Percentiles rank a stretch among this genome's conserved stretches.
These are phyloP conservation scores for Emiliania huxleyi DNA, from an alignment of 78 protist species.

Conservation along the genomic window DNA sequence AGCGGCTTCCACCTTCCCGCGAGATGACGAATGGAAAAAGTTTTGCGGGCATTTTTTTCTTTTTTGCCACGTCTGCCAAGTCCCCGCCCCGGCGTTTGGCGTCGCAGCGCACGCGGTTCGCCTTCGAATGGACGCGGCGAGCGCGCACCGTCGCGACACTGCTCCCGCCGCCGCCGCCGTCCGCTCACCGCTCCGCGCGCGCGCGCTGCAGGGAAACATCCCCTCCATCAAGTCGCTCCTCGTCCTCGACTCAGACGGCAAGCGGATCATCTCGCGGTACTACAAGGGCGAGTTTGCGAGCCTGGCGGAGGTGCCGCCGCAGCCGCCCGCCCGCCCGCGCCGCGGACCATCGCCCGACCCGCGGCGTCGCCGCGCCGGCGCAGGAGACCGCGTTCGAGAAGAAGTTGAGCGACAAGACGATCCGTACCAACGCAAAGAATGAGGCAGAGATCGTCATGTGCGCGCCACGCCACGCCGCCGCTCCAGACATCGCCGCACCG, in stretches of 20 bases:
- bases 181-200: no score
- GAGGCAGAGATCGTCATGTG: background rate
- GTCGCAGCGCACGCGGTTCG: no score
- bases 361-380: background rate
- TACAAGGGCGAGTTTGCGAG: background rate
- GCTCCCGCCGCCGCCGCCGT: no score
- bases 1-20: no score
- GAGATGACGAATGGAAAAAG: no score
- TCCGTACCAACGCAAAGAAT: background rate
- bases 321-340: background rate
- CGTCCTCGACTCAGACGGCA: constrained; percentile 3
- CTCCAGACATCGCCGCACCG: background rate
- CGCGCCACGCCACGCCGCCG: background rate
- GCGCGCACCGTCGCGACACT: no score
- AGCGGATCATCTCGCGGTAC: background rate
- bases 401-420: background rate
- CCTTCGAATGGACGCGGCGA: no score
- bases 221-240: background rate
- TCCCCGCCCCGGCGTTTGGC: no score
- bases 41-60: no score
- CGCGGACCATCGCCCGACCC: background rate
- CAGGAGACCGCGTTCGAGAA: constrained; percentile 5
- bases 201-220: background rate
- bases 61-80: no score
- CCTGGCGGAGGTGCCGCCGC: background rate